Conservation (phyloP, 2,329 filamentous ascomycete species). For the Alternaria viburni region DNA sequence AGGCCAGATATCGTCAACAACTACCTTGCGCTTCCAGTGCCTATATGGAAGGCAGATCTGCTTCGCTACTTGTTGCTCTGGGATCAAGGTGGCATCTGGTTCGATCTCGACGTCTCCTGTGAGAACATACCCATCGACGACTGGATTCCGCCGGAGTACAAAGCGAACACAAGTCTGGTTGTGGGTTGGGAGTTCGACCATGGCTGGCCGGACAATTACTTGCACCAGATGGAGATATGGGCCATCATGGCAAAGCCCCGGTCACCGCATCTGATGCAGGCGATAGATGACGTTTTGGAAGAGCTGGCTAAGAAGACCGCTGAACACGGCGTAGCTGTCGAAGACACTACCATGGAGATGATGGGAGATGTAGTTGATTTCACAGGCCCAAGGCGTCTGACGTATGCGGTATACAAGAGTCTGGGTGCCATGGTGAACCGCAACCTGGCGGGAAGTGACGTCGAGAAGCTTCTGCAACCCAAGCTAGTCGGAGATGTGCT, state of each 20-base stretch:
- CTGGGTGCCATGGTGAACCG: constrained; percentile 21
- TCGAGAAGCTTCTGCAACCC: constrained; percentile 30
- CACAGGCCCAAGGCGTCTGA: constrained; percentile 36
- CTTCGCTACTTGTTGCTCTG: constrained; percentile 51
- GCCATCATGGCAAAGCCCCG: constrained; percentile 37
- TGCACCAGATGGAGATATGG: constrained; percentile 39
- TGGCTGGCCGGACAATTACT: constrained; percentile 23
- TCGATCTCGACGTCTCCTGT: constrained; percentile 50
- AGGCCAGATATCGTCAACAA: constrained; percentile 48
- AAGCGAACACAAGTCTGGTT: constrained; percentile 38
- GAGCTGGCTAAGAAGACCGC: constrained; percentile 13
- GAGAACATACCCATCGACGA: constrained; percentile 38
- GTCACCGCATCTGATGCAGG: constrained; percentile 27
- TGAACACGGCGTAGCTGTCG: constrained; percentile 20
- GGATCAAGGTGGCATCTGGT: constrained; percentile 51
- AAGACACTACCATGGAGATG: constrained; percentile 23
- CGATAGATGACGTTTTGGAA: constrained; percentile 34
- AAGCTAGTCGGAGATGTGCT: constrained; percentile 38
- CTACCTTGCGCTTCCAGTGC: constrained; percentile 42
- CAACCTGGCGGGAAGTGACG: constrained; percentile 19
- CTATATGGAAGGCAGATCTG: constrained; percentile 51
- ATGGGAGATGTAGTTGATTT: constrained; percentile 38
- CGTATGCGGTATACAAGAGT: constrained; percentile 32
- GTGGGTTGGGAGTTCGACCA: constrained; percentile 50
- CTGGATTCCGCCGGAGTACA: constrained; percentile 48